Evolutionary conservation across 2,329 filamentous ascomycete genomes (phyloP).

Genomic region (Huntiella abstrusa): DNA sequence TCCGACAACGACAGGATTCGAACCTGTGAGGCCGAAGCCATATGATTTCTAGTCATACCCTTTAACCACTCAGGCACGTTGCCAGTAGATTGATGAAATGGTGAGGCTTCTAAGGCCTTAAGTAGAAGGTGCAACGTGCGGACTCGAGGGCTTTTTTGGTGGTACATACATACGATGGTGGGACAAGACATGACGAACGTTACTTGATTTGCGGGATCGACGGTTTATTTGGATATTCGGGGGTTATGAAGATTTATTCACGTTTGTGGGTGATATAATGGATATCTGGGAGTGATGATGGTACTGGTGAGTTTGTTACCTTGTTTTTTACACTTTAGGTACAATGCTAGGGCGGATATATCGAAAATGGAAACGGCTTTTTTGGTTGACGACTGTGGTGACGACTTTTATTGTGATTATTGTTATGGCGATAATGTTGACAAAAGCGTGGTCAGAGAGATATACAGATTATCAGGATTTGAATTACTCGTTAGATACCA

Average conservation of each 20-base stretch:
- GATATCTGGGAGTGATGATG: too few species aligned
- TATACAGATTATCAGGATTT: constrained; percentile 1
- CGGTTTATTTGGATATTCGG: not conserved
- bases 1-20: constrained; percentile 10
- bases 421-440: not conserved
- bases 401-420: not conserved
- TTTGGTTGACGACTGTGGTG: too few species aligned
- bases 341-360: too few species aligned
- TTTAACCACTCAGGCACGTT: constrained; percentile 11
- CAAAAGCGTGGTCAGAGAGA: not conserved
- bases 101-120: not conserved
- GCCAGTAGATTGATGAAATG: not conserved
- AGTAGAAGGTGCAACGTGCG: not conserved
- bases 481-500: not conserved
- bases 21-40: constrained; percentile 11
- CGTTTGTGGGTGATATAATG: not conserved
- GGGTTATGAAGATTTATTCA: not conserved
- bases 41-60: constrained; percentile 11
- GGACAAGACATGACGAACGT: not conserved
- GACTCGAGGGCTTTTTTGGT: not conserved
- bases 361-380: too few species aligned
- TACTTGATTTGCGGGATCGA: not conserved
- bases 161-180: not conserved
- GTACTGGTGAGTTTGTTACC: too few species aligned
- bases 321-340: too few species aligned